A percentile compares a stretch with the other conserved stretches of the same genome.
phyloP scores from a whole-genome alignment of 305 asterid genomes.

The Caryopteris hybrid region DNA sequence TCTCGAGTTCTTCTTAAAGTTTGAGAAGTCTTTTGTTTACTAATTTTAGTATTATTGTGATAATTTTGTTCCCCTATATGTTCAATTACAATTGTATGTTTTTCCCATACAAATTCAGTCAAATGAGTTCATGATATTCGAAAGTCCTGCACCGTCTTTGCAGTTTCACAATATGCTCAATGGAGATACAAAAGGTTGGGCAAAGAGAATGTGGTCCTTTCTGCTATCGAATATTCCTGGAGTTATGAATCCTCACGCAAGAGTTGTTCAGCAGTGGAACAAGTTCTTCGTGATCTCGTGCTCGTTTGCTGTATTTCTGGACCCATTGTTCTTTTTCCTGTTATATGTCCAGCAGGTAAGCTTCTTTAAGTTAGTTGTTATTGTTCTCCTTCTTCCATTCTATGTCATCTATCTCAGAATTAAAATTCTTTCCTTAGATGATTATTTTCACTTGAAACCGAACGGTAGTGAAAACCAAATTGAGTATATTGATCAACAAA shows the following conservation, averaged over 20 bases:
- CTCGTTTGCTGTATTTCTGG: slow-evolving; percentile 67
- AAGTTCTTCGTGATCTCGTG: slow-evolving; percentile 67
- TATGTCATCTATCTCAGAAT: background rate
- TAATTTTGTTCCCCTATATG: background rate
- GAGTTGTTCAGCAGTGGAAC: slow-evolving; percentile 72
- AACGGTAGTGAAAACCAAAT: background rate
- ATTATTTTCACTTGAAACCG: background rate
- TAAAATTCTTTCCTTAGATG: background rate
- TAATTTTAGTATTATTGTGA: background rate
- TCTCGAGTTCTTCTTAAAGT: background rate
- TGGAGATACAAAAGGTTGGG: slow-evolving; percentile 85
- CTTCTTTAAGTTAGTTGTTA: slow-evolving; percentile 1
- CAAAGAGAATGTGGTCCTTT: slow-evolving; percentile 46
- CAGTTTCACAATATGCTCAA: slow-evolving; percentile 66
- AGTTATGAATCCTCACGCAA: slow-evolving; percentile 73
- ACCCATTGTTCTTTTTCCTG: slow-evolving; percentile 78
- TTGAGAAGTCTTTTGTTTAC: background rate
- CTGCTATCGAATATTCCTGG: slow-evolving; percentile 47
- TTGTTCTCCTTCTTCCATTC: background rate
- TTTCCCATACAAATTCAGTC: background rate
- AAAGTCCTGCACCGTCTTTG: slow-evolving; percentile 16
- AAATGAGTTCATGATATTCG: slow-evolving; percentile 6
- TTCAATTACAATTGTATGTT: background rate
- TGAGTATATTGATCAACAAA: background rate
- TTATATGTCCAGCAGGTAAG: slow-evolving; percentile 54